These are phyloP conservation scores for Skeletonema grethae DNA, from an alignment of 108 stramenopile species.

Conservation along the genomic window DNA sequence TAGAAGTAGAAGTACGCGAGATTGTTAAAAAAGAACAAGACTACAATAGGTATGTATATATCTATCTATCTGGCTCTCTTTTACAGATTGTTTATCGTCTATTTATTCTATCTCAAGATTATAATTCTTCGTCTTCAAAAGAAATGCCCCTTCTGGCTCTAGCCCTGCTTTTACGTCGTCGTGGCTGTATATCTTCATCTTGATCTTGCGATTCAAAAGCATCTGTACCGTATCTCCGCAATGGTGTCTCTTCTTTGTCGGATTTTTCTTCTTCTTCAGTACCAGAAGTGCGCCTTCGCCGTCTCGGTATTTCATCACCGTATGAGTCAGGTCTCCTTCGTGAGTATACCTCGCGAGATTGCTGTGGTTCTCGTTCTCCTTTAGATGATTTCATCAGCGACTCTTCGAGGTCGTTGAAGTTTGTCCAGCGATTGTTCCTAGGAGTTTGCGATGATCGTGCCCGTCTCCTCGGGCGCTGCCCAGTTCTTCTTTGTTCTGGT, in stretches of 20 bases:
- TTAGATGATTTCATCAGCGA: conserved; percentile 23
- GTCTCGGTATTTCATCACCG: conserved; percentile 6
- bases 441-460: not conserved
- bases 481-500: conserved; percentile 3
- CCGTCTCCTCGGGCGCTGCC: not conserved
- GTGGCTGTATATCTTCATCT: not conserved
- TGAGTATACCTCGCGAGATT: not conserved
- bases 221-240: conserved; percentile 6
- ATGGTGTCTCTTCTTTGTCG: not conserved
- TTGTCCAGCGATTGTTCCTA: conserved; percentile 14
- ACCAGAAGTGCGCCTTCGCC: conserved; percentile 4
- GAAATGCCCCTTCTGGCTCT: not conserved
- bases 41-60: too few relatives aligned
- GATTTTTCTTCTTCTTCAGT: not conserved
- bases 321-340: not conserved
- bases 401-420: conserved; percentile 37
- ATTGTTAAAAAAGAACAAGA: too few relatives aligned
- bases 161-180: not conserved
- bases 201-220: not conserved
- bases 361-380: conserved; percentile 17
- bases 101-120: not conserved
- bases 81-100: too few relatives aligned
- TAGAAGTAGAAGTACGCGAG: too few relatives aligned
- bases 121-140: not conserved
- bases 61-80: too few relatives aligned